A percentile compares a stretch with the other conserved stretches of the same genome.
Conservation (phyloP, 139 green algal species). For the Edaphochlamys debaryana region DNA sequence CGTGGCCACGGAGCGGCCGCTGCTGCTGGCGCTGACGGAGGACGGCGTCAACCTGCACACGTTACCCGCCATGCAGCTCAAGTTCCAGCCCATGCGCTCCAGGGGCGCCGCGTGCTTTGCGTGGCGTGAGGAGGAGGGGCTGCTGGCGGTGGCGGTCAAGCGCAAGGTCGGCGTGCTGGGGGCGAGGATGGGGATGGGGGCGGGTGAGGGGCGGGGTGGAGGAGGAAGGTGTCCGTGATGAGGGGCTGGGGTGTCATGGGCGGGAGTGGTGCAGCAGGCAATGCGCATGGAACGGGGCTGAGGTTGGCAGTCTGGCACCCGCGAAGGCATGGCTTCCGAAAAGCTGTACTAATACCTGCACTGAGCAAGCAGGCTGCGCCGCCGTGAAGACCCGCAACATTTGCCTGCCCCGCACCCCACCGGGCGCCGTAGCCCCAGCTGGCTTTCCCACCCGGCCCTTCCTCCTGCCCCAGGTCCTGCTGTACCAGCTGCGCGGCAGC, state of each 20-base stretch:
- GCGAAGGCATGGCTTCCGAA: too few relatives aligned
- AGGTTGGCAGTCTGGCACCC: too few relatives aligned
- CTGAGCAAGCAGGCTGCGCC: too few relatives aligned
- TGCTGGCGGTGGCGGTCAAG: constrained; percentile 30
- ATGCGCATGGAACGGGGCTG: too few relatives aligned
- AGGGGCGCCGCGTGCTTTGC: constrained; percentile 7
- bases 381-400: too few relatives aligned
- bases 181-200: not conserved
- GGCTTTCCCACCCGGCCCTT: too few relatives aligned
- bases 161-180: not conserved
- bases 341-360: too few relatives aligned
- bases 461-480: not conserved
- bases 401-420: too few relatives aligned
- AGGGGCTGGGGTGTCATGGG: too few relatives aligned
- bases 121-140: constrained; percentile 15
- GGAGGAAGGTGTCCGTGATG: too few relatives aligned
- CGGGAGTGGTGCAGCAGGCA: too few relatives aligned
- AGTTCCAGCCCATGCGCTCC: constrained; percentile 35
- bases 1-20: not conserved
- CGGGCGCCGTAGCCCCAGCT: too few relatives aligned
- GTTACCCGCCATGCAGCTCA: constrained; percentile 36
- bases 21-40: constrained; percentile 39
- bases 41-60: constrained; percentile 41
- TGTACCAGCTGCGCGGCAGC: constrained; percentile 35
- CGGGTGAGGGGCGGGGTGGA: not conserved